Base-by-base conservation (phyloP, 441 rosid species). In the Adansonia grandidieri region DNA sequence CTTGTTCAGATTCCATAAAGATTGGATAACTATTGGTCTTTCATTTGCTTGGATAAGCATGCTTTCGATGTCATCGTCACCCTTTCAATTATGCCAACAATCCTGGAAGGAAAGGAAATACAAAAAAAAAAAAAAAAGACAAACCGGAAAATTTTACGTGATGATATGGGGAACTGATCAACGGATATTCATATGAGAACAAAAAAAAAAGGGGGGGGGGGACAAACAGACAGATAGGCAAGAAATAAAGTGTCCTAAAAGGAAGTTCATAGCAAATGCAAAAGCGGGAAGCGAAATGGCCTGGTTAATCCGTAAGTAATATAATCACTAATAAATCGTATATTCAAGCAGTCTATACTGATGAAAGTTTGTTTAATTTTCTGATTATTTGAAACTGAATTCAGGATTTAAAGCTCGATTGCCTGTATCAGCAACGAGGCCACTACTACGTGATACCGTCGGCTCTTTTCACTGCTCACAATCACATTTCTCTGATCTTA, bases 301-400 rank as follows among this genome's bases (percentile, higher is more conserved):
- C 63, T 80, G 79, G 63, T 37, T 70, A 51, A 77, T 83, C 75
- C 77, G 85, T 83, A 74, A 80, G 85, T 74, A 50, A 22, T 32
- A 44, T 63, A 20, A 17, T 63, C 47, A 32, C 53, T 17, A 17
- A 24, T 3, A 14, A 32, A 50, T 71, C 61, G 11, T 51, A 28
- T 24, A 71, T 51, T 68, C 37, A 11, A 9, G 40, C 4, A 65
- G 24, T 37, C 42, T 9, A 2, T 13, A 13, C 40, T 13, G 20
- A 47, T 69, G 20, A 37, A 7, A 11, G 19, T 3, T 71, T 32
- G 0, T 44, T 4, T 53, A 4, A 51, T 51, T 71, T 70, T 53
- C 1, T 28, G 61, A 51, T 42, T 2, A 17, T 3, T 9, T 42
- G 4, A 19, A 50, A 5, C 7, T 8, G 15, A 57, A 67, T 78